A percentile compares a stretch with the other conserved stretches of the same genome.
Evolutionary conservation across 2,329 filamentous ascomycete species (phyloP).

Genomic region (Colletotrichum godetiae): DNA sequence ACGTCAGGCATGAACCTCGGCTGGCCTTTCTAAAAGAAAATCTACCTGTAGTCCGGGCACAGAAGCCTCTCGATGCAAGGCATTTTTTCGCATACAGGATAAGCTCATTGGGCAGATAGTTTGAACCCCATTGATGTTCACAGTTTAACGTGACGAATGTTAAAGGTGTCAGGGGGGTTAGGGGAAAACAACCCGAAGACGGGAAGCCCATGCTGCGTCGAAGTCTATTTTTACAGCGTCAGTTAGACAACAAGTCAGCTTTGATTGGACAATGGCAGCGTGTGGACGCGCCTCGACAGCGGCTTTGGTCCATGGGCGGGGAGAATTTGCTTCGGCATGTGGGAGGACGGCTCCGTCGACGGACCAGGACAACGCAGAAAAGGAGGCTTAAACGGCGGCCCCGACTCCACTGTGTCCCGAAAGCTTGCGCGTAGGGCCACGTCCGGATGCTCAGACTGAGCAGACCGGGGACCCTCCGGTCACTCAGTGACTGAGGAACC

Average conservation of each 20-base stretch:
- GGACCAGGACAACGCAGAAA: conserved; percentile 1
- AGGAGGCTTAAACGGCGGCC: conserved; percentile 18
- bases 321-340: conserved; percentile 18
- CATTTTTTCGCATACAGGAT: background rate
- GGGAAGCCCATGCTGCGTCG: background rate
- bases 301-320: background rate
- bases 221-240: conserved; percentile 18
- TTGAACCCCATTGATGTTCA: background rate
- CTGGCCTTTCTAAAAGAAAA: background rate
- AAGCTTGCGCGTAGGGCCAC: conserved; percentile 26
- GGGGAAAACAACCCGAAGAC: background rate
- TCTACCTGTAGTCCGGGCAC: background rate
- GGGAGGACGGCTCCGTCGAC: conserved; percentile 11
- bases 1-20: background rate
- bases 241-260: background rate
- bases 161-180: background rate
- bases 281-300: background rate
- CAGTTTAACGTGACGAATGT: background rate
- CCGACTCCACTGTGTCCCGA: conserved; percentile 5
- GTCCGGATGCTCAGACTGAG: background rate
- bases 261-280: background rate
- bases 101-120: background rate
- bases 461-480: background rate
- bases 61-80: background rate
- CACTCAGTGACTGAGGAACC: background rate